A percentile compares a stretch with the other conserved stretches of the same genome.
These are phyloP conservation scores for Sungouiella thailandica DNA, from an alignment of 805 yeast species.

Conservation along the genomic window DNA sequence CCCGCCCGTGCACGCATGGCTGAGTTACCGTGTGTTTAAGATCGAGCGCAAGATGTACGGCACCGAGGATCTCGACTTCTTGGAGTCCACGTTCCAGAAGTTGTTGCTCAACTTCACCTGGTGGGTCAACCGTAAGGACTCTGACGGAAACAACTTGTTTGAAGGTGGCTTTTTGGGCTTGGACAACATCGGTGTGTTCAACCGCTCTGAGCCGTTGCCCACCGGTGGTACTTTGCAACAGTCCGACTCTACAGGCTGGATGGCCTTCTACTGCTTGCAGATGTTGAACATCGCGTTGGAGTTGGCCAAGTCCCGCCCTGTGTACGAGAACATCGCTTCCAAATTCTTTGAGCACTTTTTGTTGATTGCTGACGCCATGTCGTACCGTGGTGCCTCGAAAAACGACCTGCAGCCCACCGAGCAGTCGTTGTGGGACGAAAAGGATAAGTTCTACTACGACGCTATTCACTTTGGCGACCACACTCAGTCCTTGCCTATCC, in stretches of 20 bases:
- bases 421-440: slow-evolving; percentile 83
- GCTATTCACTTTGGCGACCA: slow-evolving; percentile 77
- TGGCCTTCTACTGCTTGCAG: slow-evolving; percentile 86
- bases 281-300: slow-evolving; percentile 92
- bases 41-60: slow-evolving; percentile 83
- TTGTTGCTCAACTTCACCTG: slow-evolving; percentile 85
- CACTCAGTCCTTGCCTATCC: slow-evolving; percentile 69
- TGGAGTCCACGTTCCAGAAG: slow-evolving; percentile 91
- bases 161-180: slow-evolving; percentile 93
- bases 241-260: slow-evolving; percentile 97
- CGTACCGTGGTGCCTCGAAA: slow-evolving; percentile 46
- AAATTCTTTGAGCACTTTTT: slow-evolving; percentile 92
- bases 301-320: slow-evolving; percentile 77
- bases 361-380: slow-evolving; percentile 90
- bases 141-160: slow-evolving; percentile 80
- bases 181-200: slow-evolving; percentile 89
- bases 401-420: slow-evolving; percentile 41
- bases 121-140: slow-evolving; percentile 95
- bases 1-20: slow-evolving; percentile 98
- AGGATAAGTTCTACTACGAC: slow-evolving; percentile 84
- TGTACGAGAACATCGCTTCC: slow-evolving; percentile 89
- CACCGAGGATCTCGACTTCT: slow-evolving; percentile 71
- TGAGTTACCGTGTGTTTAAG: slow-evolving; percentile 81
- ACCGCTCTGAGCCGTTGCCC: slow-evolving; percentile 88
- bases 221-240: slow-evolving; percentile 88